Evolutionary conservation across 2,329 filamentous ascomycete species (phyloP).

Genomic region (Plenodomus biglobosus): DNA sequence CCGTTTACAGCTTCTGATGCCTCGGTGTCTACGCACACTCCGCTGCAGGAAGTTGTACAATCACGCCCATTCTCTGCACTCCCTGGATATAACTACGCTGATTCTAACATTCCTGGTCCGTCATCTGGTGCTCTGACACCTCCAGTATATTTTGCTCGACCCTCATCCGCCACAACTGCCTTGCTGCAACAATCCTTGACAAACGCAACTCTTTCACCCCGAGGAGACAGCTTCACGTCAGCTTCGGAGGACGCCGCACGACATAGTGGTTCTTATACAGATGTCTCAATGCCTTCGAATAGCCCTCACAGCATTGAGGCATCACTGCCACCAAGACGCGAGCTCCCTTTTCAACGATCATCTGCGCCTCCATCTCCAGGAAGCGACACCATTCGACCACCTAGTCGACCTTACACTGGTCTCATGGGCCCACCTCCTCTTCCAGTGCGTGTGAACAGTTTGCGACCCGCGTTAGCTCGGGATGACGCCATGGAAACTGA

Average conservation of each 20-base stretch:
- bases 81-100: constrained; percentile 1
- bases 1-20: constrained; percentile 26
- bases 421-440: constrained; percentile 40
- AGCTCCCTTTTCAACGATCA: constrained; percentile 46
- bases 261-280: constrained; percentile 13
- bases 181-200: constrained; percentile 5
- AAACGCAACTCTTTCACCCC: constrained; percentile 1
- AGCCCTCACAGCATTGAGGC: constrained; percentile 17
- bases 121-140: constrained; percentile 21
- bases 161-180: constrained; percentile 24
- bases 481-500: constrained; percentile 20
- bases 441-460: constrained; percentile 20
- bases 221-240: constrained; percentile 2
- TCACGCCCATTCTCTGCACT: constrained; percentile 23
- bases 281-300: constrained; percentile 20
- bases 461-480: constrained; percentile 23
- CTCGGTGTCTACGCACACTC: constrained; percentile 8
- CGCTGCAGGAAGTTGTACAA: constrained; percentile 11
- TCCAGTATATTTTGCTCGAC: constrained; percentile 31
- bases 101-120: background rate
- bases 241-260: constrained; percentile 8
- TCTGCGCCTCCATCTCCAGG: constrained; percentile 30
- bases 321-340: constrained; percentile 42
- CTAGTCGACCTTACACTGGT: constrained; percentile 27
- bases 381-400: constrained; percentile 21